Evolutionary conservation across 106 monocot genomes (phyloP), one percentile per base, ranked within the genome.

Genomic region (Hemerocallis citrina): DNA sequence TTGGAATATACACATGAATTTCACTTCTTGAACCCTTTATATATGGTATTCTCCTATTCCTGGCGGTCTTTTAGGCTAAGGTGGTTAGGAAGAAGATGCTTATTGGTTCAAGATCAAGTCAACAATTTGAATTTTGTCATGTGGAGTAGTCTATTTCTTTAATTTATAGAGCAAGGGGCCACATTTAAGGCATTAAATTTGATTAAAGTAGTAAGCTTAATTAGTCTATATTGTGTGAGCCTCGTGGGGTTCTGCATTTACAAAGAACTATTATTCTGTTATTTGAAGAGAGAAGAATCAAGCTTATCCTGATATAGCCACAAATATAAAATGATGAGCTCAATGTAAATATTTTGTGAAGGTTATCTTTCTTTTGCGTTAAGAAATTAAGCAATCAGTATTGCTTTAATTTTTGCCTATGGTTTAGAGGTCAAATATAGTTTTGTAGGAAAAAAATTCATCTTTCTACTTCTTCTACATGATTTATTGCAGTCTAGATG

Each of bases 1-100:
- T 57, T 57, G 59, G 31, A 54, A 19, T 22, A 39, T 39, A 35
- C 35, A 57, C 22, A 57, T 57, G 34, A 24, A 57, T 21, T 57
- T n/a, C n/a, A 15, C 33, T 59, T 59, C 59, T 11, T 59, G 39
- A 59, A 32, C 38, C 20, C 25, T 13, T 59, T 59, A 36, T 57
- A 38, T 59, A 59, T 22, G 22, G 1, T 13, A 24, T 15, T 59
- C 39, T 38, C 16, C 15, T 4, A 31, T 21, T 16, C 29, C 31
- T 6, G 1, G 14, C 31, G 28, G n/a, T 54, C 14, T 3, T 51
- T 28, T 52, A 54, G 22, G 4, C 24, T 49, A 6, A 24, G 49
- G 22, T 49, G 24, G 49, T 49, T 49, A 6, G 12, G 49, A 49
- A 49, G 49, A 49, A 25, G 49, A 49, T 24, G 24, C 24, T 1